Conservation (phyloP, 345 rosid genomes). For the Viola odorata region DNA sequence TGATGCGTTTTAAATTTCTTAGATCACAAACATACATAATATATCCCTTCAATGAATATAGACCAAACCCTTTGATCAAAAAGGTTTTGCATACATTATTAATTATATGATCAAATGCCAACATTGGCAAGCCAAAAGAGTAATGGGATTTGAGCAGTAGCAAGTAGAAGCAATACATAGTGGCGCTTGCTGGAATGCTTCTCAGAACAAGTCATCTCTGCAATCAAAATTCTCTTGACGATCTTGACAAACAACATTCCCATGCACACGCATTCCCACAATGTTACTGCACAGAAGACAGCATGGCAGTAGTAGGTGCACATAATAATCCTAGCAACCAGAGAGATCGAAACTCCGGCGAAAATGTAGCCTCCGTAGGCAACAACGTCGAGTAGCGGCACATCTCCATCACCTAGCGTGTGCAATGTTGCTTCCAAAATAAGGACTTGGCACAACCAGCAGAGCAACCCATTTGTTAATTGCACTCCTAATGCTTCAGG, state of each 20-base stretch:
- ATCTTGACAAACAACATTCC: slow-evolving; percentile 25
- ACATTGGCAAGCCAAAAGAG: slow-evolving; percentile 22
- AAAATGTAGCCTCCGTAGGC: slow-evolving; percentile 27
- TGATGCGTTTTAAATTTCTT: too few species aligned
- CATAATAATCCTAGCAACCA: neutral
- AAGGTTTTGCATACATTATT: neutral
- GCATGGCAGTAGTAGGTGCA: slow-evolving; percentile 8
- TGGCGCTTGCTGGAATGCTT: slow-evolving; percentile 27
- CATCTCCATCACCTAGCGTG: slow-evolving; percentile 20
- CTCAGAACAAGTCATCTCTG: slow-evolving; percentile 18
- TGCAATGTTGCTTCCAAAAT: slow-evolving; percentile 24
- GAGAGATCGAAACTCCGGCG: neutral
- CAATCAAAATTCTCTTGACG: slow-evolving; percentile 24
- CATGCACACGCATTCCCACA: slow-evolving; percentile 27
- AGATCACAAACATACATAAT: too few species aligned
- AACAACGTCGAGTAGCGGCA: slow-evolving; percentile 24
- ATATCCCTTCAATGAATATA: too few species aligned
- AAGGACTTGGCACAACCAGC: slow-evolving; percentile 28
- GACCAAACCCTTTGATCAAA: neutral
- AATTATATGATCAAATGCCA: slow-evolving; percentile 1
- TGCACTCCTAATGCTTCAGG: slow-evolving; percentile 26
- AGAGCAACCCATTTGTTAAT: slow-evolving; percentile 16
- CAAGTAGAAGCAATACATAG: slow-evolving; percentile 21
- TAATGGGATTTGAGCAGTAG: slow-evolving; percentile 18
- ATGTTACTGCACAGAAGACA: slow-evolving; percentile 11